Evolutionary conservation across 305 asterid species (phyloP), one percentile per base, ranked within the genome.

Genomic region (Solanum hybrid): DNA sequence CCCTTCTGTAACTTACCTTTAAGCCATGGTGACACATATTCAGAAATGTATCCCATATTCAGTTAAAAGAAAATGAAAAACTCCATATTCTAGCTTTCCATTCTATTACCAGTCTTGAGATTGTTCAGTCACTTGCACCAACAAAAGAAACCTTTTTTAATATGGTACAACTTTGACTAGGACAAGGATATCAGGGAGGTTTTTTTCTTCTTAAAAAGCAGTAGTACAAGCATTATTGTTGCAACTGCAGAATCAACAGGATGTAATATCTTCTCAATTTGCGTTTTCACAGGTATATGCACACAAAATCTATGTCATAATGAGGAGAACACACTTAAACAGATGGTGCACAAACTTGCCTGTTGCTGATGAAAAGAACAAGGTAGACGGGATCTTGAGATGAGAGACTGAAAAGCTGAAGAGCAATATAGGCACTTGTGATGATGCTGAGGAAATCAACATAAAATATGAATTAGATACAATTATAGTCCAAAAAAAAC

Each of bases 371-470:
- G 93, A 96, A 96, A 87, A 96, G 95, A 91, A 96, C 61, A 42
- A 93, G 93, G 92, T 46, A 92, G 6, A 80, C 61, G 33, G 96
- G 97, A 91, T 95, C 98, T 87, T 92, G 90, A 89, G 96, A 46
- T 24, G 95, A 89, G 92, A 95, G 95, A 51, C 76, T 91, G 93
- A 93, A 93, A 78, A 96, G 96, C 71, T 95, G 97, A 86, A 94
- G 87, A 78, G 92, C 97, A 24, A 96, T 91, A 93, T 96, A 97
- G 88, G 91, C 91, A 31, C 97, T 93, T 36, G 95, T 93, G 89
- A 80, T 87, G 84, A 91, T 16, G 92, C 99, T 97, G 97, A 87
- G 33, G 26, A 92, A 90, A 92, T 79, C 67, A 37, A 89, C 85
- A 90, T 9, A 83, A 16, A 34, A 29, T 1, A 89, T 64, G 71